Evolutionary conservation across 208 protist species (phyloP), one percentile per base, ranked within the genome.

Genomic region (Crithidia mellificae): DNA sequence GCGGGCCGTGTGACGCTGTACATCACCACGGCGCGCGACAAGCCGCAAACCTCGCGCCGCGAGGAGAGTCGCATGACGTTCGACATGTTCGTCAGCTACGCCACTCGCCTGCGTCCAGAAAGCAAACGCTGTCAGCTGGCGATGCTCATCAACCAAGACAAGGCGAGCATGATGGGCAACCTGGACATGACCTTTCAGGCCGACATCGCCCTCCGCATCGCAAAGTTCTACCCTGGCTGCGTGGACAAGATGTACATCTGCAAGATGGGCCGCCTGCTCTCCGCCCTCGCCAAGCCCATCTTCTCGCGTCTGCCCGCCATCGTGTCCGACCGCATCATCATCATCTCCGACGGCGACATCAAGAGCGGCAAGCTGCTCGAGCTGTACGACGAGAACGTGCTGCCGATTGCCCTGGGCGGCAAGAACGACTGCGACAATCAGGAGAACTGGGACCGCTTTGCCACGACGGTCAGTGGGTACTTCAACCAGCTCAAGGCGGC

Each of bases 211-310:
- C 25, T 90, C 43, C 83, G 87, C 43, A 82, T 92, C 27, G 46
- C 78, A 1, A 92, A 92, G 72, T 92, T 74, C 49, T 92, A 82
- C 58, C 87, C 87, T 8, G 83, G 83, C 4, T 27, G 43, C 2
- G 71, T 92, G 25, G 83, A 82, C 46, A 85, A 84, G 71, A 83
- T 92, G 50, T 89, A 88, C 73, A 76, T 92, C 25, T 89, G 83
- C 68, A 87, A 86, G 32, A 92, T 92, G 87, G 59, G 69, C 47
- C 51, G 79, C 22, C 78, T 70, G 0, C 56, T 92, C 17, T 47
- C 80, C 0, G 41, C 69, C 14, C 63, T 90, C 68, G 80, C 78
- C 19, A 87, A 88, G 58, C 83, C 87, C 15, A 74, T 92, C 39
- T 86, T 92, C 70, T 63, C 56, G 39, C 67, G 63, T 22, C 66